Evolutionary conservation across 2,329 filamentous ascomycete genomes (phyloP).

Genomic region (Colletotrichum tamarilloi): DNA sequence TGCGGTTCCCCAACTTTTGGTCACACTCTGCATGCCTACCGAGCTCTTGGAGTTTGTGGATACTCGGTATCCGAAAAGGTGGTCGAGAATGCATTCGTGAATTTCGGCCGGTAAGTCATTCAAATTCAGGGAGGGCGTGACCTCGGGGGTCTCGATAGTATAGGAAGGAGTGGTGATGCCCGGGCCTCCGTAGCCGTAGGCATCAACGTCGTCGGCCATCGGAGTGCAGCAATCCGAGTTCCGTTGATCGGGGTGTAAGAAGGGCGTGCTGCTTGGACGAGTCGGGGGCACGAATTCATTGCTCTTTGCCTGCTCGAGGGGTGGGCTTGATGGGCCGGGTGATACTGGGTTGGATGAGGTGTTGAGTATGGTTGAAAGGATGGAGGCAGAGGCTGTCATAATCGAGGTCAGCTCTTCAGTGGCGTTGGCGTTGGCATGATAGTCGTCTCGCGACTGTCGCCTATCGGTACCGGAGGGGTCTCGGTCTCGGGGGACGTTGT

Average conservation of each 20-base stretch:
- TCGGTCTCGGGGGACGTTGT: slow-evolving; percentile 22
- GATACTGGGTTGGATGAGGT: slow-evolving; percentile 66
- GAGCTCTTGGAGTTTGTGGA: slow-evolving; percentile 69
- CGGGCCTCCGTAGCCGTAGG: slow-evolving; percentile 41
- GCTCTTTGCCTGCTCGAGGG: slow-evolving; percentile 58
- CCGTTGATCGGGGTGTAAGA: slow-evolving; percentile 65
- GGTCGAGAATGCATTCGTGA: slow-evolving; percentile 77
- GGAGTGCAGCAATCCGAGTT: slow-evolving; percentile 52
- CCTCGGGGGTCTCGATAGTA: slow-evolving; percentile 32
- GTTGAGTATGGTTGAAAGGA: slow-evolving; percentile 49
- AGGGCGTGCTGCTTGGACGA: slow-evolving; percentile 70
- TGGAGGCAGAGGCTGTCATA: slow-evolving; percentile 50
- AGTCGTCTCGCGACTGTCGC: slow-evolving; percentile 36
- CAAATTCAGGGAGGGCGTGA: slow-evolving; percentile 44
- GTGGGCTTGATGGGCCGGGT: slow-evolving; percentile 64
- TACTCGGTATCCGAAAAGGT: slow-evolving; percentile 75
- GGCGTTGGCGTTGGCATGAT: slow-evolving; percentile 32
- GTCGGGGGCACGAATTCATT: slow-evolving; percentile 61
- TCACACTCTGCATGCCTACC: slow-evolving; percentile 62
- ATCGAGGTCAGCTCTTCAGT: slow-evolving; percentile 47
- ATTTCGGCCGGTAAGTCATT: slow-evolving; percentile 74
- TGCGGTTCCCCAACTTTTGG: slow-evolving; percentile 72
- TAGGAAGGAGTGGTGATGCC: slow-evolving; percentile 40
- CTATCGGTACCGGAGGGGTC: slow-evolving; percentile 28
- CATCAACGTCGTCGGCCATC: slow-evolving; percentile 42